phyloP scores from a whole-genome alignment of 2,329 filamentous ascomycete species.

The Fusarium pseudograminearum region DNA sequence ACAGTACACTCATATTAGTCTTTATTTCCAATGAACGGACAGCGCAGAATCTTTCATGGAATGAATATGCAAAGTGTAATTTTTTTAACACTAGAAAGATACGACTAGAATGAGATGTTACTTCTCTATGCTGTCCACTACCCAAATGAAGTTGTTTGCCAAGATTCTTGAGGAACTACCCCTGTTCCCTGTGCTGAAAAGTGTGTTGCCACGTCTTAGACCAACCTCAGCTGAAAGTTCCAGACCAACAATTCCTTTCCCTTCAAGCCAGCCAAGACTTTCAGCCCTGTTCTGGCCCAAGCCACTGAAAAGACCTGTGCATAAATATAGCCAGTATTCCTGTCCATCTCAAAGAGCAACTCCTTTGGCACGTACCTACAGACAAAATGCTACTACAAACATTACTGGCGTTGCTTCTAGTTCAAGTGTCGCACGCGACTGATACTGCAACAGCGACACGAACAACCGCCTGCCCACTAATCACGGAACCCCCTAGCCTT shows the following conservation, averaged over 20 bases:
- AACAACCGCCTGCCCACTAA: not conserved
- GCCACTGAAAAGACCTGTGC: not conserved
- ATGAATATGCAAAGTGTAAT: not conserved
- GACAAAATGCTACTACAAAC: not conserved
- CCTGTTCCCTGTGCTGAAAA: not conserved
- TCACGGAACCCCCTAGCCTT: not conserved
- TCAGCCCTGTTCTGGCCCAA: not conserved
- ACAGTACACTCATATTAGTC: not conserved
- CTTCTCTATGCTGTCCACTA: not conserved
- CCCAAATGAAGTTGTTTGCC: not conserved
- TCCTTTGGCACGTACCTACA: not conserved
- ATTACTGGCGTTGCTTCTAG: not conserved
- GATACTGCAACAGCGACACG: not conserved
- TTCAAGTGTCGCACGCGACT: not conserved
- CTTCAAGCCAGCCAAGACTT: not conserved
- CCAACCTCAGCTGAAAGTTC: not conserved
- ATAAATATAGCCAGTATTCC: not conserved
- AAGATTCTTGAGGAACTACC: not conserved
- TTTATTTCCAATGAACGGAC: not conserved
- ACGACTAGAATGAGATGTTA: too few relatives aligned
- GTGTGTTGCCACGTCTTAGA: not conserved
- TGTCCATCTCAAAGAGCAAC: not conserved
- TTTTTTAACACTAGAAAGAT: too few relatives aligned
- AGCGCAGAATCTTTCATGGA: not conserved
- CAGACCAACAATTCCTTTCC: not conserved